Conservation (phyloP, 225 moss, liverwort and hornwort genomes). For the Physcomitrium patens region DNA sequence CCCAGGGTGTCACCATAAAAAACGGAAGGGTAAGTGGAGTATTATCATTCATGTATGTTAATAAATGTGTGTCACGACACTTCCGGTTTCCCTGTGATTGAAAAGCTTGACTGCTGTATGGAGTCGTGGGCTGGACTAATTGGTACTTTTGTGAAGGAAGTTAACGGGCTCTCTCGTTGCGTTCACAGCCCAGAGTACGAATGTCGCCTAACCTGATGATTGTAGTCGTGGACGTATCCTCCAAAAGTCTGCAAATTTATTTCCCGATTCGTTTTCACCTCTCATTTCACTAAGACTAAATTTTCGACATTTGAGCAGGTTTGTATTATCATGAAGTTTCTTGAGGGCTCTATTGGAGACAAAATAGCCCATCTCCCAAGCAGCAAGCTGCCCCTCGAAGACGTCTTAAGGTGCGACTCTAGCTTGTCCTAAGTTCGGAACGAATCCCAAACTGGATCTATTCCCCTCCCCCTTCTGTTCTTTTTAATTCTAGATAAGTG, state of each 20-base stretch:
- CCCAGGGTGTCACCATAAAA: constrained; percentile 85
- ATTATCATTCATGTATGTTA: not conserved
- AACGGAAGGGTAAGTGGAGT: constrained; percentile 72
- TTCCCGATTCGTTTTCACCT: constrained; percentile 8
- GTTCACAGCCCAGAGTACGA: constrained; percentile 9
- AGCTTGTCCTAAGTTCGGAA: not conserved
- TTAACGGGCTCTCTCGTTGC: not conserved
- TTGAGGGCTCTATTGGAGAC: constrained; percentile 94
- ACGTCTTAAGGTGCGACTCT: constrained; percentile 67
- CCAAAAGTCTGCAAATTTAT: constrained; percentile 2
- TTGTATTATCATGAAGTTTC: constrained; percentile 89
- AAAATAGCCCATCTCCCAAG: constrained; percentile 87
- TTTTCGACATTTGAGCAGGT: constrained; percentile 48
- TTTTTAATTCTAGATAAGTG: too few relatives aligned
- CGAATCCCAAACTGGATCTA: not conserved
- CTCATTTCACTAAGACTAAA: constrained; percentile 1
- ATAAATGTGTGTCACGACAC: constrained; percentile 2
- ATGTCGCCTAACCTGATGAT: constrained; percentile 16
- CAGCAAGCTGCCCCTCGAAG: constrained; percentile 68
- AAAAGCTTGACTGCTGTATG: constrained; percentile 20
- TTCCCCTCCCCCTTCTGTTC: not conserved
- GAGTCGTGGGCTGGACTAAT: not conserved
- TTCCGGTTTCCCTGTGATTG: constrained; percentile 17
- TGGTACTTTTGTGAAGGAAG: constrained; percentile 3
- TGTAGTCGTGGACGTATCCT: not conserved